Base-by-base conservation (phyloP, 805 yeast species). In the Pachysolen tannophilus region DNA sequence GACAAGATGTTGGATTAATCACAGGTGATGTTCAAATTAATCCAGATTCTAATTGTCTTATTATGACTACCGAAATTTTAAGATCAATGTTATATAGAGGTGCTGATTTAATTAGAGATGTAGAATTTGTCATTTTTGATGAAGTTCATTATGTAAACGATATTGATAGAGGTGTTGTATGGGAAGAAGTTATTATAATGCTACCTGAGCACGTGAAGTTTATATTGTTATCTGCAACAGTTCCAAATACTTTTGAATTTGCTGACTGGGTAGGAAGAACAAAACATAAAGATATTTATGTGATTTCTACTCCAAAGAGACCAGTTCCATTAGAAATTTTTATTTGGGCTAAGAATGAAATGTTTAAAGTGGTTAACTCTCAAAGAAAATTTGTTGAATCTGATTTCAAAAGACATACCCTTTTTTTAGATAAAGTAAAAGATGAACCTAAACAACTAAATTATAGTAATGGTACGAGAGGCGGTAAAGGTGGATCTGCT, bases 181-280 rank as follows among this genome's bases (percentile, higher is more conserved):
- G 98, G 98, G 98, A 92, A 62, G 98, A 92, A 60, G 97, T 92
- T 16, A 92, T 92, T 42, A 92, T 92, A 47, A 86, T 92, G 95
- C 65, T 92, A 23, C 98, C 98, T 0, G 96, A 88, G 44, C 97
- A 92, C 53, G 92, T 92, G 39, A 90, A 90, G 51, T 82, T 84
- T 48, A 86, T 92, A 43, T 63, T 92, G 27, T 65, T 92, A 26
- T 85, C 96, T 9, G 99, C 99, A 4, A 92, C 99, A 0, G 97
- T 92, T 6, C 98, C 99, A n/a, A 92, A 92, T 54, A 90, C 98
- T 0, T 82, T 73, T 53, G 99, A 92, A 53, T 92, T 92, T 67
- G 99, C 99, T 7, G 84, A 82, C 44, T 92, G 99, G 99, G 90
- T 92, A 14, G 97, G 99, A 4, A 71, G 98, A 56, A 92, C 98